A percentile compares a stretch with the other conserved stretches of the same genome.
These are phyloP conservation scores for Lactifluus subvellereus DNA, from an alignment of 768 basidiomycete genomes.

Conservation along the genomic window DNA sequence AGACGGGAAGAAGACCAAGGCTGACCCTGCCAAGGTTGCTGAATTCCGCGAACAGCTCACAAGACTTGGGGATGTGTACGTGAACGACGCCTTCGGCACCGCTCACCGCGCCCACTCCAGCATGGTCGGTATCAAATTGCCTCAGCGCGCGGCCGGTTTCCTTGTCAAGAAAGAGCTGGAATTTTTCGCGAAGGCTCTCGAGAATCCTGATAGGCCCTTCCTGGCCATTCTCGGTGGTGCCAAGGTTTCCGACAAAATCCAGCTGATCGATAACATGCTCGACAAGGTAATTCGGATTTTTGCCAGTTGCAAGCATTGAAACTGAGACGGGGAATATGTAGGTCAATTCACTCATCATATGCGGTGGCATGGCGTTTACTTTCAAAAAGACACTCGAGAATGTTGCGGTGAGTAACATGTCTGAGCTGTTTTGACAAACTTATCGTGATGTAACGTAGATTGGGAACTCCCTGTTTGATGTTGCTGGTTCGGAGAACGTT, in stretches of 20 bases:
- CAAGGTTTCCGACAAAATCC: conserved; percentile 98
- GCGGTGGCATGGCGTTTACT: conserved; percentile 98
- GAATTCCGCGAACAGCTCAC: conserved; percentile 87
- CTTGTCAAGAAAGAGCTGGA: conserved; percentile 98
- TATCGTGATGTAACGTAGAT: conserved; percentile 48
- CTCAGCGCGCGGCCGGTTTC: conserved; percentile 90
- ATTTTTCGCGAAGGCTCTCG: conserved; percentile 96
- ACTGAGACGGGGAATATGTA: conserved; percentile 29
- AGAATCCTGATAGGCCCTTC: conserved; percentile 92
- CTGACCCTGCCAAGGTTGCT: conserved; percentile 72
- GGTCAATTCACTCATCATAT: conserved; percentile 94
- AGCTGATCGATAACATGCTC: conserved; percentile 97
- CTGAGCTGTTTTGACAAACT: conserved; percentile 9
- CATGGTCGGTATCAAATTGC: conserved; percentile 95
- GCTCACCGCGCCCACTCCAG: conserved; percentile 98
- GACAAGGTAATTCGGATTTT: conserved; percentile 62
- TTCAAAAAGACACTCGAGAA: conserved; percentile 93
- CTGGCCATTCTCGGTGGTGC: conserved; percentile 97
- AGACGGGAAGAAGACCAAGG: conserved; percentile 93
- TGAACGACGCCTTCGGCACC: conserved; percentile 99
- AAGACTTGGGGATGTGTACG: conserved; percentile 88
- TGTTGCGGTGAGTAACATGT: conserved; percentile 47
- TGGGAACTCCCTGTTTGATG: conserved; percentile 91
- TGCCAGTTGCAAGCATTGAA: neutral
- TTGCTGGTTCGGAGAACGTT: conserved; percentile 84